These are phyloP conservation scores for Silene latifolia DNA, from an alignment of 148 eudicot species.

Conservation along the genomic window DNA sequence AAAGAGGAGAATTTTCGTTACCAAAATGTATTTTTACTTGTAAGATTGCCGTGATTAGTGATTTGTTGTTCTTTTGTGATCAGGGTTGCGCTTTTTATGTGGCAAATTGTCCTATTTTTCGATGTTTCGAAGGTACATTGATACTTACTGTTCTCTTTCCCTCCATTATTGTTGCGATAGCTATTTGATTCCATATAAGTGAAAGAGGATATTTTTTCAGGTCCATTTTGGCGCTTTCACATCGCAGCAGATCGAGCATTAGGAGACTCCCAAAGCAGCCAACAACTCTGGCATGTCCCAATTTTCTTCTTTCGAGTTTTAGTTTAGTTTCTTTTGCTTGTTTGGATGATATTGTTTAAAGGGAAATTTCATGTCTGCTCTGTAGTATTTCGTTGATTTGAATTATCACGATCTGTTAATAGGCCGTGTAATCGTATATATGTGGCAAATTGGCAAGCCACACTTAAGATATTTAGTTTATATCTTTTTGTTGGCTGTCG, in stretches of 20 bases:
- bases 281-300: slow-evolving; percentile 42
- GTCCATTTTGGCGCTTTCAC: slow-evolving; percentile 53
- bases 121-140: slow-evolving; percentile 25
- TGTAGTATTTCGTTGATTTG: not conserved
- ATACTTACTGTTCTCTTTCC: not conserved
- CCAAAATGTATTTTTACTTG: too few relatives aligned
- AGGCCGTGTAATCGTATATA: not conserved
- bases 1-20: not conserved
- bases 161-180: not conserved
- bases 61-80: not conserved
- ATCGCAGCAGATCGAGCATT: slow-evolving; percentile 35
- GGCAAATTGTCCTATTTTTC: slow-evolving; percentile 4
- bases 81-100: slow-evolving; percentile 21
- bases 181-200: slow-evolving; percentile 3
- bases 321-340: not conserved
- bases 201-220: slow-evolving; percentile 25
- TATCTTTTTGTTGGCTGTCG: not conserved
- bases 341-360: not conserved
- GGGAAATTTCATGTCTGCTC: not conserved
- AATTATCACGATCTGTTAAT: not conserved
- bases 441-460: not conserved
- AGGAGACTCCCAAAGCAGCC: slow-evolving; percentile 35
- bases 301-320: not conserved
- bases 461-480: not conserved
- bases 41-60: not conserved